Conservation (phyloP, 257 asterid species). For the Penstemon newberryi region DNA sequence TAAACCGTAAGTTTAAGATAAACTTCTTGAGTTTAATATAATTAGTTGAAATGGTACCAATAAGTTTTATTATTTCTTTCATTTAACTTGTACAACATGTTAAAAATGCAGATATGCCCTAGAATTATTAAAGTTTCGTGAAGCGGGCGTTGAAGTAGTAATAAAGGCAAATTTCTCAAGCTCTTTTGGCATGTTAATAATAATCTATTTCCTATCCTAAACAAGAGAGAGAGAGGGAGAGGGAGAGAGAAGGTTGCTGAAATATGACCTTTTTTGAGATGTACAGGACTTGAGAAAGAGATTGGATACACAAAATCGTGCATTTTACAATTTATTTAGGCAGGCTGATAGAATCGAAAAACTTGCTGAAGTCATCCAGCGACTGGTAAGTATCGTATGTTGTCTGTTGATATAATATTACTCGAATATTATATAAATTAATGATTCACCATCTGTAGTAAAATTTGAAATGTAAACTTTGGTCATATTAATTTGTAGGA, state of each 20-base stretch:
- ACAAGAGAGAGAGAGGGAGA: neutral
- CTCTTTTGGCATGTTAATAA: neutral
- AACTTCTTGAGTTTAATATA: too few relatives aligned
- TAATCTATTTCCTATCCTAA: neutral
- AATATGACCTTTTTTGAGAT: conserved; percentile 20
- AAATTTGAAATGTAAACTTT: neutral
- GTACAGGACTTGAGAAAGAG: conserved; percentile 81
- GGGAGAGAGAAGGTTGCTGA: neutral
- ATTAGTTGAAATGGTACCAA: too few relatives aligned
- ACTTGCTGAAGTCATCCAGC: conserved; percentile 80
- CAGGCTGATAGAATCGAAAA: conserved; percentile 97
- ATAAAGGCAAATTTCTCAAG: conserved; percentile 52
- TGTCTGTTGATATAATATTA: neutral
- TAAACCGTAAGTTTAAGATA: conserved; percentile 68
- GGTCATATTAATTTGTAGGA: conserved; percentile 47
- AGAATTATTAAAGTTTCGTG: conserved; percentile 89
- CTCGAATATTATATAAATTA: conserved; percentile 4
- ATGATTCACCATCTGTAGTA: conserved; percentile 6
- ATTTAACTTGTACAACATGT: conserved; percentile 13
- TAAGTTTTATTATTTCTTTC: neutral
- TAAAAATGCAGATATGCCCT: conserved; percentile 70
- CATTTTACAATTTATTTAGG: conserved; percentile 84
- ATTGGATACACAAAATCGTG: conserved; percentile 92
- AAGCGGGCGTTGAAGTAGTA: conserved; percentile 88
- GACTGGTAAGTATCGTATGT: conserved; percentile 47